Evolutionary conservation across 306 rosid genomes (phyloP).

Genomic region (Senna siamea): DNA sequence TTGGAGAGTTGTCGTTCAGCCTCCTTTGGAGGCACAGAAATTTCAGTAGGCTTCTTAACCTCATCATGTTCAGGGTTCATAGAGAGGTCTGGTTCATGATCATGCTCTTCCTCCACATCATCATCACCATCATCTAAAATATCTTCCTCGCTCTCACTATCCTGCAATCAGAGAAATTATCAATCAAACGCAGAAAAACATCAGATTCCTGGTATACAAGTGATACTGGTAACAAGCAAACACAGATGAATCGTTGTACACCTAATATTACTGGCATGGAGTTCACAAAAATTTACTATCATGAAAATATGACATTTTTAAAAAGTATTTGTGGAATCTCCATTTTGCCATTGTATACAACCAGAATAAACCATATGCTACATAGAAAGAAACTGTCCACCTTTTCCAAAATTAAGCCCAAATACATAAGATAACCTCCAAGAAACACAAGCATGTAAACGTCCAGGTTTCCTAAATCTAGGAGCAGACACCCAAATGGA

Average conservation of each 20-base stretch:
- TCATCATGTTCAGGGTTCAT: slow-evolving; percentile 57
- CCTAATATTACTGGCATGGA: slow-evolving; percentile 1
- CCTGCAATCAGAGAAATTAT: slow-evolving; percentile 49
- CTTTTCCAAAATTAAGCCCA: background rate
- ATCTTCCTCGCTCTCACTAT: slow-evolving; percentile 86
- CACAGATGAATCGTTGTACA: background rate
- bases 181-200: slow-evolving; percentile 12
- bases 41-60: slow-evolving; percentile 59
- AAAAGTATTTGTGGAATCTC: too few species aligned
- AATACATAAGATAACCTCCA: background rate
- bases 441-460: background rate
- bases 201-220: slow-evolving; percentile 7
- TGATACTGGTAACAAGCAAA: background rate
- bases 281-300: background rate
- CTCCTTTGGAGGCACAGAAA: slow-evolving; percentile 67
- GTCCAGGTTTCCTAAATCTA: background rate
- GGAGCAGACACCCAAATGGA: background rate
- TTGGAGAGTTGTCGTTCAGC: slow-evolving; percentile 84
- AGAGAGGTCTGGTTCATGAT: slow-evolving; percentile 60
- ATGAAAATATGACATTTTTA: background rate
- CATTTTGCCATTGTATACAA: background rate
- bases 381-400: background rate
- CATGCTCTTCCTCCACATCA: slow-evolving; percentile 86
- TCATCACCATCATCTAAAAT: slow-evolving; percentile 89
- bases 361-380: background rate